Evolutionary conservation across 129 eudicot species (phyloP), one percentile per base, ranked within the genome.

Genomic region (Lonicera japonica): DNA sequence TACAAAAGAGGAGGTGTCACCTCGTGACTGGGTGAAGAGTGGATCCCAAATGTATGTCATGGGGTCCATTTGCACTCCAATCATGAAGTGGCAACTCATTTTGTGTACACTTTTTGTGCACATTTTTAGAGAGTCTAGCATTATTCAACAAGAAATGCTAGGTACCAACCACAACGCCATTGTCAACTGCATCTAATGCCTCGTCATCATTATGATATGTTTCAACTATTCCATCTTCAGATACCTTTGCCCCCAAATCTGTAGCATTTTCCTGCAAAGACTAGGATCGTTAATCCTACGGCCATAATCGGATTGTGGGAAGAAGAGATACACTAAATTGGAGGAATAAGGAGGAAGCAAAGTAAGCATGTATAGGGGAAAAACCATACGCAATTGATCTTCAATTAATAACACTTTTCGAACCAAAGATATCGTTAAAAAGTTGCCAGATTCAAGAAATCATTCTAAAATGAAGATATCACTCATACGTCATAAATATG

Each of bases 81-180:
- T n/a, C n/a, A n/a, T n/a, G n/a, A n/a, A n/a, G n/a, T n/a, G n/a
- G n/a, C n/a, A n/a, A n/a, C n/a, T n/a, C n/a, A n/a, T n/a, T n/a
- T n/a, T n/a, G n/a, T n/a, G n/a, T n/a, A n/a, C n/a, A n/a, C n/a
- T n/a, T n/a, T n/a, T n/a, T n/a, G n/a, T n/a, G n/a, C n/a, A n/a
- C n/a, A n/a, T n/a, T n/a, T n/a, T n/a, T n/a, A 66, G 54, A 70
- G 34, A 22, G 65, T 20, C 51, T 46, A 66, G 54, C 62, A 77
- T 77, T 58, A 43, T n/a, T n/a, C n/a, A n/a, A n/a, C n/a, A n/a
- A 29, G 6, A 29, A 29, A 29, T 1, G 36, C 21, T 60, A 64
- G 74, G 52, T 75, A 81, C 96, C 66, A 76, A 84, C 96, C 83
- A 60, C 96, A 11, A 66, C 74, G 70, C 83, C 85, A 69, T 71